A percentile compares a stretch with the other conserved stretches of the same genome.
Conservation (phyloP, 768 basidiomycete genomes). For the Mycena vitilis region DNA sequence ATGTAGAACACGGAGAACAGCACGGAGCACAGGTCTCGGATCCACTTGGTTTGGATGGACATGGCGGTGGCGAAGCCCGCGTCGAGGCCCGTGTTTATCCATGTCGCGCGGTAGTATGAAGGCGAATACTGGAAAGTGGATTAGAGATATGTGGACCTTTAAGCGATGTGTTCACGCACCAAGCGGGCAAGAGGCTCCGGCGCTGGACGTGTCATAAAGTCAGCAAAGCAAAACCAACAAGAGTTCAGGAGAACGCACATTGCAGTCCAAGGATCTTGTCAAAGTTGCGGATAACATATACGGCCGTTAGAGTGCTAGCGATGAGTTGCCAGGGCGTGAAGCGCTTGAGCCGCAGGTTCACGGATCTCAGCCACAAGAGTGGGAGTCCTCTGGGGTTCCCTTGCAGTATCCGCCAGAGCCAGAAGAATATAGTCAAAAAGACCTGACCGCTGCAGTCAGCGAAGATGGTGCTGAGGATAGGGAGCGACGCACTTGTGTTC, state of each 20-base stretch:
- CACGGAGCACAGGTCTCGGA: slow-evolving; percentile 87
- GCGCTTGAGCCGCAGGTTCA: slow-evolving; percentile 71
- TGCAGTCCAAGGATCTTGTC: slow-evolving; percentile 88
- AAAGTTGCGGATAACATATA: slow-evolving; percentile 87
- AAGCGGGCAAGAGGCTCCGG: slow-evolving; percentile 93
- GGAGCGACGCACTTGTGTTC: slow-evolving; percentile 70
- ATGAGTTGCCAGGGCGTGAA: slow-evolving; percentile 99
- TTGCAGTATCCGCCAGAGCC: slow-evolving; percentile 82
- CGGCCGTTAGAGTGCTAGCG: slow-evolving; percentile 82
- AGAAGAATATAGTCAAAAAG: slow-evolving; percentile 91
- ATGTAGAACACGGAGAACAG: slow-evolving; percentile 93
- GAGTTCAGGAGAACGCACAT: slow-evolving; percentile 58
- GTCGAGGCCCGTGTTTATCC: slow-evolving; percentile 94
- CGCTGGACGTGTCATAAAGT: slow-evolving; percentile 59
- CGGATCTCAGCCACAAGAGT: slow-evolving; percentile 68
- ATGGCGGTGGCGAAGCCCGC: slow-evolving; percentile 98
- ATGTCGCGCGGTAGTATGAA: slow-evolving; percentile 95
- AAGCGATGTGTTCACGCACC: slow-evolving; percentile 56
- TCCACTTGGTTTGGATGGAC: slow-evolving; percentile 91
- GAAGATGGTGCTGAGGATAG: slow-evolving; percentile 7
- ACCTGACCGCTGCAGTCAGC: slow-evolving; percentile 63
- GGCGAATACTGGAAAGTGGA: slow-evolving; percentile 76
- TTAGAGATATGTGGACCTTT: neutral
- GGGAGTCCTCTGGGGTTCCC: slow-evolving; percentile 75
- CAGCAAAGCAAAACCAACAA: slow-evolving; percentile 16